Conservation (phyloP, 2,329 filamentous ascomycete genomes). For the Exophiala calicioides region DNA sequence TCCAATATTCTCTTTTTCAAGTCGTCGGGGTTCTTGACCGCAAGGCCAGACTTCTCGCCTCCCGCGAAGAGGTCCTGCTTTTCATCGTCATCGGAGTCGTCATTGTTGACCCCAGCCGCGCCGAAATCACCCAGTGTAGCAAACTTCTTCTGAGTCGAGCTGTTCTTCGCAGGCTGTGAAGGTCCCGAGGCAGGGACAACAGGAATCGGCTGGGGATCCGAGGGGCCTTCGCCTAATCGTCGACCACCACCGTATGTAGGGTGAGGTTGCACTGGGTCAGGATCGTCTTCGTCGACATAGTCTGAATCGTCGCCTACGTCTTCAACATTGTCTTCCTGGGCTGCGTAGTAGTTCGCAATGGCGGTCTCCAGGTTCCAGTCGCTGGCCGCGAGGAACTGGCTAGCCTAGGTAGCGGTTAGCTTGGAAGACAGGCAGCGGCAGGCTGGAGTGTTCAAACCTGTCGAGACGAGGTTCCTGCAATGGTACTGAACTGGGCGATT, state of each 20-base stretch:
- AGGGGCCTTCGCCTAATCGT: constrained; percentile 37
- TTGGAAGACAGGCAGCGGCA: neutral
- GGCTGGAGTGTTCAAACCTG: constrained; percentile 43
- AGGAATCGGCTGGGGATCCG: constrained; percentile 29
- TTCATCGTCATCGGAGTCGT: constrained; percentile 55
- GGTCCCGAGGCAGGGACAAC: constrained; percentile 36
- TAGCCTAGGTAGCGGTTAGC: constrained; percentile 54
- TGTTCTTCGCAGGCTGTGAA: constrained; percentile 35
- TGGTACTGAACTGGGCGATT: constrained; percentile 56
- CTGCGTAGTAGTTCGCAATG: constrained; percentile 61
- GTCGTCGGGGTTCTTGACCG: constrained; percentile 65
- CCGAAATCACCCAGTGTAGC: constrained; percentile 50
- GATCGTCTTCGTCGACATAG: constrained; percentile 34
- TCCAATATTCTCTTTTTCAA: constrained; percentile 54
- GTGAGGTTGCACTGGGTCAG: constrained; percentile 14
- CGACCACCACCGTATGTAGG: constrained; percentile 33
- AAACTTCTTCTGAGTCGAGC: constrained; percentile 47
- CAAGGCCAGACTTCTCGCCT: constrained; percentile 68
- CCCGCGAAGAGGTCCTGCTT: constrained; percentile 63
- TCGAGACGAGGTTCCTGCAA: constrained; percentile 55
- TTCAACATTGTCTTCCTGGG: constrained; percentile 41
- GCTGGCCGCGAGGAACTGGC: constrained; percentile 64
- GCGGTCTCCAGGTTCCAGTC: constrained; percentile 68
- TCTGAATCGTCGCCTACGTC: constrained; percentile 30
- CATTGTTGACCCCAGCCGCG: constrained; percentile 41